A percentile compares a stretch with the other conserved stretches of the same genome.
Conservation (phyloP, 2,329 filamentous ascomycete species). For the Aspergillus vadensis region DNA sequence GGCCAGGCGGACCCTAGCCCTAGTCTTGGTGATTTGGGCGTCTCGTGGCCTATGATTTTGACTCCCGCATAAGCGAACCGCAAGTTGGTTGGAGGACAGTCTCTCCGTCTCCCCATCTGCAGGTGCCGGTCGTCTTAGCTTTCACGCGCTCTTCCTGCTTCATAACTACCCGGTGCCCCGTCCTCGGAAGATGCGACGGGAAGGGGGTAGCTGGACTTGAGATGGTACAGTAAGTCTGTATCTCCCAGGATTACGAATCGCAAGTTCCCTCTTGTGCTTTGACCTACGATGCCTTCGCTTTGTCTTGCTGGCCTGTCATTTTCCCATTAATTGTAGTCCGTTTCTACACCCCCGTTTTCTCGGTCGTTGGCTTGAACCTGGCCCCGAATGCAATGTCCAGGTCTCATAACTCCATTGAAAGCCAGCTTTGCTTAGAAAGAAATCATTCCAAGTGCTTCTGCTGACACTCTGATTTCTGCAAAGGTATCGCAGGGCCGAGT, state of each 20-base stretch:
- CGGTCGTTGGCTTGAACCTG: not conserved
- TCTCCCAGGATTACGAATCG: not conserved
- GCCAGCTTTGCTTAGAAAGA: not conserved
- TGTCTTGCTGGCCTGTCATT: not conserved
- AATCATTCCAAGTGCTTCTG: not conserved
- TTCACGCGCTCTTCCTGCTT: slow-evolving; percentile 2
- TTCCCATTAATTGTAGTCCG: not conserved
- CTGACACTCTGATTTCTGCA: not conserved
- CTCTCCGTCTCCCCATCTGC: slow-evolving; percentile 2
- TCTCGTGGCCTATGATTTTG: slow-evolving; percentile 15
- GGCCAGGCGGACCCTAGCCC: slow-evolving; percentile 3
- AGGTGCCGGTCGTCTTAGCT: not conserved
- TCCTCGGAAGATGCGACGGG: not conserved
- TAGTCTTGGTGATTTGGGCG: slow-evolving; percentile 14
- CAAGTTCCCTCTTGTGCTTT: not conserved
- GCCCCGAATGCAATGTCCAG: not conserved
- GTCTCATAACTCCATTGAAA: not conserved
- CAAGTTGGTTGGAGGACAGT: slow-evolving; percentile 14
- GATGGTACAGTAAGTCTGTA: not conserved
- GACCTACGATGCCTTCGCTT: not conserved
- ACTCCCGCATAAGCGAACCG: slow-evolving; percentile 5
- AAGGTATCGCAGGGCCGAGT: not conserved
- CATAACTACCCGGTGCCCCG: slow-evolving; percentile 5
- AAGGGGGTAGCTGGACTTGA: not conserved
- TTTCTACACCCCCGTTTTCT: not conserved